Conservation (phyloP, 1,139 yeast species). For the Sugiyamaella sp. region DNA sequence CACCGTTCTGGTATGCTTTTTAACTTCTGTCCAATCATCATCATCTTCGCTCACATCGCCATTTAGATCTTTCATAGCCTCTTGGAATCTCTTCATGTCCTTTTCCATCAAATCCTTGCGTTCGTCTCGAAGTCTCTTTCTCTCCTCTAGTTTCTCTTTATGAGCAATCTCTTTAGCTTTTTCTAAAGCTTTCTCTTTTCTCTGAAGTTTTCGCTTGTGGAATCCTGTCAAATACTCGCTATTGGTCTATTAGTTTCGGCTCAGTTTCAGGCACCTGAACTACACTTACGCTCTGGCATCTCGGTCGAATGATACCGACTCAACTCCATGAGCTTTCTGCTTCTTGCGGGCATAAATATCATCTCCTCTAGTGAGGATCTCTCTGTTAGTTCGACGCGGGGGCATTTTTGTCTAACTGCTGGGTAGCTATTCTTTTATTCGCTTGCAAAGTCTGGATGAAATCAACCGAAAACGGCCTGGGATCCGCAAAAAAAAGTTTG, state of each 20-base stretch:
- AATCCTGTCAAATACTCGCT: slow-evolving; percentile 88
- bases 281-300: slow-evolving; percentile 55
- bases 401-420: too few species aligned
- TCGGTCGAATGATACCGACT: slow-evolving; percentile 79
- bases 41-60: slow-evolving; percentile 36
- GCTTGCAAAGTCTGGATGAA: neutral
- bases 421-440: neutral
- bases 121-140: slow-evolving; percentile 70
- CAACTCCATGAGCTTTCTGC: slow-evolving; percentile 66
- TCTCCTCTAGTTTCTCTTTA: slow-evolving; percentile 71
- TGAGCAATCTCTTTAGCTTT: slow-evolving; percentile 76
- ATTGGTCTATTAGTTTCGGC: slow-evolving; percentile 7
- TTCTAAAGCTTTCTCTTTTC: slow-evolving; percentile 84
- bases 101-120: slow-evolving; percentile 65
- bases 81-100: slow-evolving; percentile 61
- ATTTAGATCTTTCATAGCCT: slow-evolving; percentile 53
- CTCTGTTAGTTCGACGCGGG: slow-evolving; percentile 55
- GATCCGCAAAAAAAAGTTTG: neutral
- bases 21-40: slow-evolving; percentile 29
- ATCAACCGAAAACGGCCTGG: neutral
- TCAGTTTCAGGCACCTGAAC: neutral
- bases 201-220: slow-evolving; percentile 86
- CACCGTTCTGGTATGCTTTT: slow-evolving; percentile 17
- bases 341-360: slow-evolving; percentile 72
- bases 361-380: slow-evolving; percentile 80